Evolutionary conservation across 140 eudicot species (phyloP), one percentile per base, ranked within the genome.

Genomic region (Bidens hawaiensis): DNA sequence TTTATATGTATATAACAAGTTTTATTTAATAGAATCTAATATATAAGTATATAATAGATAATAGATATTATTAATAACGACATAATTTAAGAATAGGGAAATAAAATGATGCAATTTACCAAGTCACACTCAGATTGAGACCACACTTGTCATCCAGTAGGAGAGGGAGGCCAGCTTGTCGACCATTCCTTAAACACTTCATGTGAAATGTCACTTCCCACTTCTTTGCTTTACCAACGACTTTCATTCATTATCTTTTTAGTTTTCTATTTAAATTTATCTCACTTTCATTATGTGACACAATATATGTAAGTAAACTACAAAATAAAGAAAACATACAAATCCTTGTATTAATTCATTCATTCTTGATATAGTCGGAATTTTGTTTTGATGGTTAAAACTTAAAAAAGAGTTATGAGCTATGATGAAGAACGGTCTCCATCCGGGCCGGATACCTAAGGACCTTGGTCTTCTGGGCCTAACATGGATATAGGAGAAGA

Each of bases 161-260:
- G 48, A 48, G 57, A 58, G 68, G 38, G 74, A 66, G 78, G 48
- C 74, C 74, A 74, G 11, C 68, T 65, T 74, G 78, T 74, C 78
- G 62, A 57, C 64, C 73, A 48, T 74, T 66, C 40, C 55, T 66
- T 74, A 63, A 58, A 66, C 69, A 74, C 13, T 48, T 6, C 68
- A 74, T 23, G 78, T 74, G 74, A 67, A 5, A 55, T 38, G 67
- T 73, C 60, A 58, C 69, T 58, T 38, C 45, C 15, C 4, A 38
- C 4, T 38, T 73, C 74, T 47, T 64, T 67, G 68, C 63, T 30
- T 58, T 64, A 54, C 66, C 24, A 63, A 71, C 58, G 25, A 56
- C 43, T 43, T 30, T 56, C 43, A 30, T 56, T 43, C 30, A 55
- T 30, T 30, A 27, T 28, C 38, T 55, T 55, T 15, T 38, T 38